Evolutionary conservation across 352 stramenopile genomes (phyloP).

Genomic region (Ophiocytium majus): DNA sequence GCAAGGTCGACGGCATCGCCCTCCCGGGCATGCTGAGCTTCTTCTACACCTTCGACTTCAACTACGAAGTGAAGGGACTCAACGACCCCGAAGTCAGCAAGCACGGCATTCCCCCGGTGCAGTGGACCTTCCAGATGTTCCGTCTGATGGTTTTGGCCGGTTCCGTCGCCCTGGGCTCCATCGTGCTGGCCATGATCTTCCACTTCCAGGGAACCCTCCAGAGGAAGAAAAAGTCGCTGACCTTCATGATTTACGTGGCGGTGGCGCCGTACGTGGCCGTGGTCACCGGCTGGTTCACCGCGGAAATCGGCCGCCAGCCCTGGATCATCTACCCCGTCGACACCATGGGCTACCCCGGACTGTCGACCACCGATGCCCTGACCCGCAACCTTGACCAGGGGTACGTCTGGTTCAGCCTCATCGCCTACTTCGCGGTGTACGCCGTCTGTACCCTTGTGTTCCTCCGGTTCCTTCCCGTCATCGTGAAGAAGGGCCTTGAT

Average conservation of each 20-base stretch:
- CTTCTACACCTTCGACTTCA: not conserved
- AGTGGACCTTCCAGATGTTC: not conserved
- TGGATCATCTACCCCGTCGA: conserved; percentile 13
- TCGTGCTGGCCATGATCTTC: not conserved
- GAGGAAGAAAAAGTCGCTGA: not conserved
- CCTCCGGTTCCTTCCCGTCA: too few species aligned
- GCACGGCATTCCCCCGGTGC: conserved; percentile 13
- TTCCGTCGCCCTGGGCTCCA: not conserved
- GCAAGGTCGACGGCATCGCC: not conserved
- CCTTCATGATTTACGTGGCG: not conserved
- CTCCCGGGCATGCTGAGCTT: not conserved
- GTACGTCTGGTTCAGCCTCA: too few species aligned
- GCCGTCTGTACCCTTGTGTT: too few species aligned
- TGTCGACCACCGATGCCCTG: too few species aligned
- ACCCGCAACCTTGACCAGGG: too few species aligned
- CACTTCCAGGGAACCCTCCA: not conserved
- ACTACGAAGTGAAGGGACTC: conserved; percentile 9
- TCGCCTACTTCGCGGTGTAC: too few species aligned
- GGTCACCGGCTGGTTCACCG: not conserved
- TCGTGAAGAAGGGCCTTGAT: too few species aligned
- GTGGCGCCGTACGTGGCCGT: not conserved
- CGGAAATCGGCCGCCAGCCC: not conserved
- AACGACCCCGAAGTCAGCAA: not conserved
- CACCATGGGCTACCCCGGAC: too few species aligned
- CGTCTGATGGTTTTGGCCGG: not conserved